These are phyloP conservation scores for Camellia granthamiana DNA, from an alignment of 148 eudicot species.

Conservation along the genomic window DNA sequence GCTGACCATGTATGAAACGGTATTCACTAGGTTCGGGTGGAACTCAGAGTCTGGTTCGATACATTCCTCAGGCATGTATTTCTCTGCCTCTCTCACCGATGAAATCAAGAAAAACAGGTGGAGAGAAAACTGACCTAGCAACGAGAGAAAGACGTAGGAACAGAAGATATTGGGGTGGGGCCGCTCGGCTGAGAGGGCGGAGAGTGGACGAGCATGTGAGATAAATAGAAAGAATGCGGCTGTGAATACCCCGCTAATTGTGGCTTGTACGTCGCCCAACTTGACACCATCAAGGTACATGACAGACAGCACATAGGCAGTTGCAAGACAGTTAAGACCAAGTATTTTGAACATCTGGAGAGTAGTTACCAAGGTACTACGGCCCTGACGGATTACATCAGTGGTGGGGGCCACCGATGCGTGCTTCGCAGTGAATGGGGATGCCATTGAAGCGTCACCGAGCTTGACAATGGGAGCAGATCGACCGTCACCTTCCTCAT, in stretches of 20 bases:
- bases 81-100: slow-evolving; percentile 89
- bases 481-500: slow-evolving; percentile 83
- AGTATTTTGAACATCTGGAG: slow-evolving; percentile 97
- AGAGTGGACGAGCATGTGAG: slow-evolving; percentile 86
- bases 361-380: slow-evolving; percentile 92
- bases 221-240: slow-evolving; percentile 94
- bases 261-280: slow-evolving; percentile 88
- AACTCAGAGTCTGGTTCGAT: slow-evolving; percentile 89
- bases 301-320: slow-evolving; percentile 90
- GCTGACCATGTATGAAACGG: slow-evolving; percentile 87
- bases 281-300: slow-evolving; percentile 95
- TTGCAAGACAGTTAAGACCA: slow-evolving; percentile 92
- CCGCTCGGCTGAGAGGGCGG: slow-evolving; percentile 64
- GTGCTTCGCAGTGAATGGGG: slow-evolving; percentile 96
- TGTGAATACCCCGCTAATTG: slow-evolving; percentile 87
- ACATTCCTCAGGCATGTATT: slow-evolving; percentile 97
- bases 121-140: slow-evolving; percentile 77
- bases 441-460: slow-evolving; percentile 99
- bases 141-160: slow-evolving; percentile 71
- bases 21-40: slow-evolving; percentile 87
- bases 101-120: slow-evolving; percentile 72
- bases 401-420: slow-evolving; percentile 83
- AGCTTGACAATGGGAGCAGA: slow-evolving; percentile 84
- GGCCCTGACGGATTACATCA: slow-evolving; percentile 88
- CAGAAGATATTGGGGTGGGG: slow-evolving; percentile 92